Evolutionary conservation across 768 basidiomycete species (phyloP).

Genomic region (Lactarius vividus): DNA sequence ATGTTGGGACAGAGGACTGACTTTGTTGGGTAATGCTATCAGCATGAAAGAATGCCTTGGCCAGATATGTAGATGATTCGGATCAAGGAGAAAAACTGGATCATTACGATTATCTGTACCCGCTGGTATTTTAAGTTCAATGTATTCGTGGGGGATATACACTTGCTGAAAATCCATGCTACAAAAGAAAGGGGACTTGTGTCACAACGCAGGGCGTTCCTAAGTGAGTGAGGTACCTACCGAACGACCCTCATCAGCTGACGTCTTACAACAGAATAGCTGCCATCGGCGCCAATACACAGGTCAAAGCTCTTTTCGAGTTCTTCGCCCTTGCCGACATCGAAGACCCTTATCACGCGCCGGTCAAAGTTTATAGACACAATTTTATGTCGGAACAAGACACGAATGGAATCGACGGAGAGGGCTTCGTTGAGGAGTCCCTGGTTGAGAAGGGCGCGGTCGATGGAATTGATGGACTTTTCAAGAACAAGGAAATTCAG

Average conservation of each 20-base stretch:
- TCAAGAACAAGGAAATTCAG: conserved; percentile 30
- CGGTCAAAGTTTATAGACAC: conserved; percentile 70
- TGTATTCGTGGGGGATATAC: conserved; percentile 94
- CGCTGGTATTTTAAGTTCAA: conserved; percentile 95
- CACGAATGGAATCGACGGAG: conserved; percentile 56
- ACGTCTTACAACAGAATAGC: conserved; percentile 84
- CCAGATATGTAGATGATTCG: conserved; percentile 98
- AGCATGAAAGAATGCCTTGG: conserved; percentile 99
- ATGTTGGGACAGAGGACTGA: conserved; percentile 42
- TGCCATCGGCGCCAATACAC: conserved; percentile 92
- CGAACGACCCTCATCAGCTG: conserved; percentile 95
- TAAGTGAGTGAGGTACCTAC: conserved; percentile 47
- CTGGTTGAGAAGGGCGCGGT: conserved; percentile 84
- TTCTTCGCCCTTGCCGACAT: conserved; percentile 44
- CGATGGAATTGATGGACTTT: conserved; percentile 93
- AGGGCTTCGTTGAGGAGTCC: conserved; percentile 75
- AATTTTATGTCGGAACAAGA: conserved; percentile 83
- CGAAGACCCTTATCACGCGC: conserved; percentile 52
- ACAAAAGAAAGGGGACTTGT: conserved; percentile 11
- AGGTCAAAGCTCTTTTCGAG: conserved; percentile 62
- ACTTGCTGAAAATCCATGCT: conserved; percentile 96
- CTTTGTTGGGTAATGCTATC: conserved; percentile 96
- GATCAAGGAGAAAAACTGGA: conserved; percentile 79
- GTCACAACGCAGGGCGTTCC: conserved; percentile 31
- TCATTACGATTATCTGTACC: conserved; percentile 58